A percentile compares a stretch with the other conserved stretches of the same genome.
phyloP scores from a whole-genome alignment of 2,329 filamentous ascomycete species.

The Clonostachys chloroleuca region DNA sequence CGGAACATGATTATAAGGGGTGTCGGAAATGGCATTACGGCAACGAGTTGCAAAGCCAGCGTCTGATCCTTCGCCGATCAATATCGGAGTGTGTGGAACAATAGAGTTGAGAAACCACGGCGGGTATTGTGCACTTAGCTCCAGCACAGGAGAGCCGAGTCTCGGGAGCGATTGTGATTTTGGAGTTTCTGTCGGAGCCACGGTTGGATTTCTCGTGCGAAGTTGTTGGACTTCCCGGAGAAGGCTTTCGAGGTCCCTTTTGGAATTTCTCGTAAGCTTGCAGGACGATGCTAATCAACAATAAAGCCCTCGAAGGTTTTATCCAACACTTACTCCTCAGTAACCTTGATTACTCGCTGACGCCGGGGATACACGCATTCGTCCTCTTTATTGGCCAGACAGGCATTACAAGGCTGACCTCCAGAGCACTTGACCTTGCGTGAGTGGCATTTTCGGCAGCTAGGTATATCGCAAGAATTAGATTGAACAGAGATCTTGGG shows the following conservation, averaged over 20 bases:
- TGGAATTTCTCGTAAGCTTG: not conserved
- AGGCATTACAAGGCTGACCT: slow-evolving; percentile 11
- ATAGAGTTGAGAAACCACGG: slow-evolving; percentile 28
- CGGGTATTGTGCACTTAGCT: not conserved
- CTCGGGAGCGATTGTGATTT: not conserved
- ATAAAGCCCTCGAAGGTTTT: too few species aligned
- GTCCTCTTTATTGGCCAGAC: slow-evolving; percentile 8
- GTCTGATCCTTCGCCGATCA: slow-evolving; percentile 28
- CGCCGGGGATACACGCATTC: slow-evolving; percentile 12
- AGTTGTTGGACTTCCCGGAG: not conserved
- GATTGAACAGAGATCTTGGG: too few species aligned
- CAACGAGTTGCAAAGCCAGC: slow-evolving; percentile 28
- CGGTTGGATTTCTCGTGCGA: not conserved
- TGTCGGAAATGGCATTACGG: slow-evolving; percentile 23
- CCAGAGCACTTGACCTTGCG: slow-evolving; percentile 14
- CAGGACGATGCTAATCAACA: not conserved
- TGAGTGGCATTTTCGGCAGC: slow-evolving; percentile 15
- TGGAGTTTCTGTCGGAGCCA: not conserved
- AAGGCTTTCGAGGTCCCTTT: not conserved
- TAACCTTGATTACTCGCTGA: slow-evolving; percentile 11
- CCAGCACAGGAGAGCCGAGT: not conserved
- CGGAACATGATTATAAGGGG: slow-evolving; percentile 21
- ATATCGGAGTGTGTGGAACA: slow-evolving; percentile 22
- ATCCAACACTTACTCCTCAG: not conserved
- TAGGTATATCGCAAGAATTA: not conserved